phyloP scores from a whole-genome alignment of 1,284 basidiomycete species.

The Neolentinus lepideus region DNA sequence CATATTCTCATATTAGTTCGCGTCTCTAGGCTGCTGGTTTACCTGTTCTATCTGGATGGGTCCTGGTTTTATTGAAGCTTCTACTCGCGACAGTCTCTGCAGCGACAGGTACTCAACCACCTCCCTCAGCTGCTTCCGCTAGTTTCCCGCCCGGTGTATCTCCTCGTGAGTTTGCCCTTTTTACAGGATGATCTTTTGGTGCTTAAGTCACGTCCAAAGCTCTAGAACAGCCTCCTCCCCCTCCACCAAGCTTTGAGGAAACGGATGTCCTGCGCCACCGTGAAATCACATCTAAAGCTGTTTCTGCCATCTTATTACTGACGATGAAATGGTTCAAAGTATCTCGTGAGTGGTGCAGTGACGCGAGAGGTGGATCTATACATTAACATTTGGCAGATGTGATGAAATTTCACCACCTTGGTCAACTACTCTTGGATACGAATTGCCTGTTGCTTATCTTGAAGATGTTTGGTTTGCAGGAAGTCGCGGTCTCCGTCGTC shows the following conservation, averaged over 20 bases:
- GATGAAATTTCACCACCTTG: conserved; percentile 98
- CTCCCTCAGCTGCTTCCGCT: conserved; percentile 54
- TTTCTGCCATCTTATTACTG: conserved; percentile 89
- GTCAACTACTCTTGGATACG: conserved; percentile 90
- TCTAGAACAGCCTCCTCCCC: conserved; percentile 54
- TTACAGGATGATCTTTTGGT: conserved; percentile 1
- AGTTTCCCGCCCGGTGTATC: conserved; percentile 64
- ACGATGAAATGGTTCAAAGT: conserved; percentile 98
- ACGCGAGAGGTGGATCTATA: neutral
- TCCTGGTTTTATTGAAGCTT: conserved; percentile 85
- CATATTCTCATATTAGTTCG: conserved; percentile 1
- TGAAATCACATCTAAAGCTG: conserved; percentile 96
- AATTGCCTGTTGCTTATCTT: conserved; percentile 92
- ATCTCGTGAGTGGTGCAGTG: conserved; percentile 60
- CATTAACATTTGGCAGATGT: conserved; percentile 50
- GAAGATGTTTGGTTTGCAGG: conserved; percentile 97
- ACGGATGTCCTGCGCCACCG: conserved; percentile 93
- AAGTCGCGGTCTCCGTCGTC: conserved; percentile 77
- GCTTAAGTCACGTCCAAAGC: conserved; percentile 26
- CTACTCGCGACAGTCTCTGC: conserved; percentile 86
- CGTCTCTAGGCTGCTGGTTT: conserved; percentile 45
- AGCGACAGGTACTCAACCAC: conserved; percentile 46
- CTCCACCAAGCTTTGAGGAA: conserved; percentile 86
- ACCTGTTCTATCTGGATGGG: conserved; percentile 79
- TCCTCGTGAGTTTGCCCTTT: conserved; percentile 44